These are phyloP conservation scores for Candida cerambycidarum DNA, from an alignment of 805 yeast species.

Conservation along the genomic window DNA sequence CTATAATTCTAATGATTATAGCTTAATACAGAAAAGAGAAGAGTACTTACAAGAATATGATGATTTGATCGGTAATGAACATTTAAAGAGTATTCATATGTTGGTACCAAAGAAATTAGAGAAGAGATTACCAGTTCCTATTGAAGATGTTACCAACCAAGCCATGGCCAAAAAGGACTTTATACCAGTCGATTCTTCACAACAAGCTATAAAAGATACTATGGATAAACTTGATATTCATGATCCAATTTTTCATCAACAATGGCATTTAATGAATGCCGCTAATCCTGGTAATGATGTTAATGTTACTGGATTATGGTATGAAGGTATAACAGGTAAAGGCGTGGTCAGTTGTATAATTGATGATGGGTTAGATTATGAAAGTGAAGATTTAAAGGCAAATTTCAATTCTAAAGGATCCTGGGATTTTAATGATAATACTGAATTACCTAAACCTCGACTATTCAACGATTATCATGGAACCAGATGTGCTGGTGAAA, in stretches of 20 bases:
- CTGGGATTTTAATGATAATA: constrained; percentile 87
- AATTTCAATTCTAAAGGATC: constrained; percentile 80
- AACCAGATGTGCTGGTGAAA: constrained; percentile 96
- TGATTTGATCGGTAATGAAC: constrained; percentile 21
- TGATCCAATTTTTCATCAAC: constrained; percentile 81
- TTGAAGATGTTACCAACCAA: no score
- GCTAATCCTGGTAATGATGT: constrained; percentile 77
- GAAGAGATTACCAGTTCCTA: constrained; percentile 58
- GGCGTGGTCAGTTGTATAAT: constrained; percentile 85
- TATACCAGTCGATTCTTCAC: constrained; percentile 49
- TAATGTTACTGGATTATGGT: constrained; percentile 86
- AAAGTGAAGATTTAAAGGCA: constrained; percentile 65
- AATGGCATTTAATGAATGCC: constrained; percentile 91
- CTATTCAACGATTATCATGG: constrained; percentile 88
- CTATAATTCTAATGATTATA: constrained; percentile 26
- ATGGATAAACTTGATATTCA: constrained; percentile 56
- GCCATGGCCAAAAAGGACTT: constrained; percentile 4
- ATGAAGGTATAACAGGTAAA: constrained; percentile 72
- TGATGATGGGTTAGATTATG: constrained; percentile 92
- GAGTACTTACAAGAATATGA: constrained; percentile 28
- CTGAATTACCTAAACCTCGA: constrained; percentile 74
- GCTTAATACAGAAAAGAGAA: constrained; percentile 26
- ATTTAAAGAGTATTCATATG: constrained; percentile 51
- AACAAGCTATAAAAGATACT: constrained; percentile 46
- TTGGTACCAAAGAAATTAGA: constrained; percentile 53